Evolutionary conservation across 2,329 filamentous ascomycete species (phyloP).

Genomic region (Colletotrichum somersetense): DNA sequence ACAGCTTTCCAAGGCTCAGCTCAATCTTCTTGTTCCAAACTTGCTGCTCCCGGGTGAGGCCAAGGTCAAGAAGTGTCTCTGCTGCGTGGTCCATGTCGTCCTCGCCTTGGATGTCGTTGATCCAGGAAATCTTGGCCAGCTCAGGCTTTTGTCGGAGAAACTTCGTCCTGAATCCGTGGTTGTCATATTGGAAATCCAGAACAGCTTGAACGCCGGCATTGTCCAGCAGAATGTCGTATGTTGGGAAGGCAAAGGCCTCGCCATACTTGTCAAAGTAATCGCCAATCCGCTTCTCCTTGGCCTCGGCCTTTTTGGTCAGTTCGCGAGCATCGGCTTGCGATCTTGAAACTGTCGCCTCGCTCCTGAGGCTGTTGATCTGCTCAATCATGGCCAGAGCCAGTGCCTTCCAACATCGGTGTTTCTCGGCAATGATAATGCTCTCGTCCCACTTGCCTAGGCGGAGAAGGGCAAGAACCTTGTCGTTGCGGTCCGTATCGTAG

Average conservation of each 20-base stretch:
- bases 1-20: constrained; percentile 88
- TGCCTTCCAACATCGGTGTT: constrained; percentile 66
- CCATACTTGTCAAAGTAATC: constrained; percentile 74
- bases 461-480: constrained; percentile 66
- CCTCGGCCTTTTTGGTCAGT: constrained; percentile 58
- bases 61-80: constrained; percentile 76
- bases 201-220: constrained; percentile 75
- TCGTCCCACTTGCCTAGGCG: constrained; percentile 69
- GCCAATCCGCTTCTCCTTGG: constrained; percentile 62
- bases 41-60: constrained; percentile 78
- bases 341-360: constrained; percentile 37
- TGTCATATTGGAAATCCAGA: constrained; percentile 78
- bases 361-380: constrained; percentile 58
- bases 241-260: constrained; percentile 77
- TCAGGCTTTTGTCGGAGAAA: constrained; percentile 81
- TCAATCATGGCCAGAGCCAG: constrained; percentile 69
- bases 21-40: constrained; percentile 96
- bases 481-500: constrained; percentile 64
- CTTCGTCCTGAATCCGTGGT: constrained; percentile 76
- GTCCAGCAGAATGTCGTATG: constrained; percentile 83
- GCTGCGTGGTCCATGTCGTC: constrained; percentile 81
- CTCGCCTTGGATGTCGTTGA: constrained; percentile 88
- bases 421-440: constrained; percentile 69
- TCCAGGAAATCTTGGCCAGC: constrained; percentile 88
- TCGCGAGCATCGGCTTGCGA: constrained; percentile 44